Conservation (phyloP, 164 flowering plant species). For the Litsea cubeba region DNA sequence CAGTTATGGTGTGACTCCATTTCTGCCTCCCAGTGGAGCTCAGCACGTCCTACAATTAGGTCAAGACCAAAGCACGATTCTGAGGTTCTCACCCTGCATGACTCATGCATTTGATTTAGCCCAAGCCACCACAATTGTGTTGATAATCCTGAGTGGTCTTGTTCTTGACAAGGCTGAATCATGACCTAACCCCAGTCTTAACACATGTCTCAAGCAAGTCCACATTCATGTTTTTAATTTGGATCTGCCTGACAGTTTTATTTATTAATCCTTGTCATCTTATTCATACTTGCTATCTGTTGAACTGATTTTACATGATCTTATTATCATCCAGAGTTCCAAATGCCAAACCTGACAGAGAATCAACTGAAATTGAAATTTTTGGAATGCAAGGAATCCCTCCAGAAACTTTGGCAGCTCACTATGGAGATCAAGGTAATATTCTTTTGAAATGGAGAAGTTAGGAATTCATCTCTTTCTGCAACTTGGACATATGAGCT, state of each 20-base stretch:
- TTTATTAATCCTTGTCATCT: neutral
- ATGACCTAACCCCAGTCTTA: too few species aligned
- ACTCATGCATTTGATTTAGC: too few species aligned
- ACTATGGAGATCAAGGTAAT: slow-evolving; percentile 90
- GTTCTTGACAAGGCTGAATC: too few species aligned
- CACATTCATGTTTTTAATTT: too few species aligned
- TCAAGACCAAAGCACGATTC: too few species aligned
- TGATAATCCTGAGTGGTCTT: too few species aligned
- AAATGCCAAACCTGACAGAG: slow-evolving; percentile 89
- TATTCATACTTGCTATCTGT: neutral
- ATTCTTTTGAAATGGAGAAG: neutral
- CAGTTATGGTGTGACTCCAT: too few species aligned
- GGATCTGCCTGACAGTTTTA: neutral
- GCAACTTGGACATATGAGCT: neutral
- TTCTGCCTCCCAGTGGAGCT: too few species aligned
- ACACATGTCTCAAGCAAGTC: too few species aligned
- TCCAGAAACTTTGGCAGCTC: slow-evolving; percentile 77
- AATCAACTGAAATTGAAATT: slow-evolving; percentile 90
- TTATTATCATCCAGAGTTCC: slow-evolving; percentile 61
- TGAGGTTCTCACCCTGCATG: too few species aligned
- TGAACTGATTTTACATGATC: slow-evolving; percentile 4
- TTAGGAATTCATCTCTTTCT: neutral
- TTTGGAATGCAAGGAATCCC: slow-evolving; percentile 99
- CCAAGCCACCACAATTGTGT: too few species aligned
- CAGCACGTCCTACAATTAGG: too few species aligned